Evolutionary conservation across 2,329 filamentous ascomycete species (phyloP), one percentile per base, ranked within the genome.

Genomic region (Sporothrix euskadiensis): DNA sequence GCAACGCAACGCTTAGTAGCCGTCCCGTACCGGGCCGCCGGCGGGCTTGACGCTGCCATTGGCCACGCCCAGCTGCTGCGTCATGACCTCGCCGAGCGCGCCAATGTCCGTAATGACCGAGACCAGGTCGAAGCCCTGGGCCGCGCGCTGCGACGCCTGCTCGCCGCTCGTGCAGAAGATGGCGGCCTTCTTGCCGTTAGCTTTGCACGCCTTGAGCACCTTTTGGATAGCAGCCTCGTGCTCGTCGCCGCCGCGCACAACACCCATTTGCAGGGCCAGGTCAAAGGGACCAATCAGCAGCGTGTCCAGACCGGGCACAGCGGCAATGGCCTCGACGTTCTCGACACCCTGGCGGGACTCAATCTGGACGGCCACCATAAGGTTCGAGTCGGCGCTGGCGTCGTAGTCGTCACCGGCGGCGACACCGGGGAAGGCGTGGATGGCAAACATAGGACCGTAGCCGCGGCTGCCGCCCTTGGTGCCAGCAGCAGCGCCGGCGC

Each of bases 321-420:
- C 78, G 0, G 82, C 82, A 74, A 84, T 84, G 71, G 81, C 80
- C 77, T 84, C 83, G 8, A 84, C 82, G 73, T 82, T 83, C 61
- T 82, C 82, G 7, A 84, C 78, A 2, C 81, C 83, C 9, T 79
- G 75, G 19, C 76, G 77, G 0, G 83, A 83, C 79, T 84, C 83
- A 68, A 84, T 84, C 77, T 84, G 82, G 22, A 83, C 80, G 57
- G 79, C 77, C 1, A 81, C 80, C 9, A 80, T 54, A 12, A 83
- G 74, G 0, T 76, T 75, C 4, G 75, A 72, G 71, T 83, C 80
- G 6, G 80, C 81, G n/a, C 76, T 76, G 7, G 76, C 74, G 68
- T 83, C 79, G 73, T 83, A 82, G 10, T 80, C 77, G 6, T 74
- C 74, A 75, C 79, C 9, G 77, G 49, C 68, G 10, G 72, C 71